phyloP scores from a whole-genome alignment of 2,329 filamentous ascomycete species.

The Colletotrichum gigasporum region DNA sequence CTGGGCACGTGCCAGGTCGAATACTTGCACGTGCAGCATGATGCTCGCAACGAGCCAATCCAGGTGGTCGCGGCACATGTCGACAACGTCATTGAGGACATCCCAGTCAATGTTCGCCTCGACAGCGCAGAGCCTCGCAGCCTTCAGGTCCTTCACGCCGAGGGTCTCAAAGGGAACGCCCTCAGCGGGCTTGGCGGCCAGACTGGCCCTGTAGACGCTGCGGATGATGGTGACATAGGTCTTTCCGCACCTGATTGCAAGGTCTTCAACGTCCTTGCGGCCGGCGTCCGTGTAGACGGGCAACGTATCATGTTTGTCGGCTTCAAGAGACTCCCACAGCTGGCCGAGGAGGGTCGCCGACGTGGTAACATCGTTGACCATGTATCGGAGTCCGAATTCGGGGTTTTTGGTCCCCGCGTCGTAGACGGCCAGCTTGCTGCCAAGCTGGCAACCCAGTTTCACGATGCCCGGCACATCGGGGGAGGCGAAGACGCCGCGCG shows the following conservation, averaged over 20 bases:
- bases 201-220: constrained; percentile 11
- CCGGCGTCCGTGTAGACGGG: constrained; percentile 18
- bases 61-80: neutral
- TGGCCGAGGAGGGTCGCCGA: constrained; percentile 5
- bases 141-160: constrained; percentile 15
- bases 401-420: neutral
- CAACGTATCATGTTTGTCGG: constrained; percentile 1
- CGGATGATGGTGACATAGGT: constrained; percentile 19
- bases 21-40: constrained; percentile 17
- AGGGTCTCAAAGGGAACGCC: neutral
- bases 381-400: neutral
- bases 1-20: constrained; percentile 7
- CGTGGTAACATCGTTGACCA: neutral
- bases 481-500: neutral
- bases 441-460: constrained; percentile 15
- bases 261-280: constrained; percentile 12
- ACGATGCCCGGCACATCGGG: constrained; percentile 16
- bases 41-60: constrained; percentile 1
- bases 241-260: constrained; percentile 9
- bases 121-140: constrained; percentile 7
- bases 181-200: constrained; percentile 11
- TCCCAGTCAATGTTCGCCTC: neutral
- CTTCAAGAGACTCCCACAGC: constrained; percentile 4
- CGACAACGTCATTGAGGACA: neutral
- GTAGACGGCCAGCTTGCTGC: constrained; percentile 17